Percentiles rank a stretch among this genome's conserved stretches.
Conservation (phyloP, 2,329 filamentous ascomycete genomes). For the Colletotrichum liaoningense region DNA sequence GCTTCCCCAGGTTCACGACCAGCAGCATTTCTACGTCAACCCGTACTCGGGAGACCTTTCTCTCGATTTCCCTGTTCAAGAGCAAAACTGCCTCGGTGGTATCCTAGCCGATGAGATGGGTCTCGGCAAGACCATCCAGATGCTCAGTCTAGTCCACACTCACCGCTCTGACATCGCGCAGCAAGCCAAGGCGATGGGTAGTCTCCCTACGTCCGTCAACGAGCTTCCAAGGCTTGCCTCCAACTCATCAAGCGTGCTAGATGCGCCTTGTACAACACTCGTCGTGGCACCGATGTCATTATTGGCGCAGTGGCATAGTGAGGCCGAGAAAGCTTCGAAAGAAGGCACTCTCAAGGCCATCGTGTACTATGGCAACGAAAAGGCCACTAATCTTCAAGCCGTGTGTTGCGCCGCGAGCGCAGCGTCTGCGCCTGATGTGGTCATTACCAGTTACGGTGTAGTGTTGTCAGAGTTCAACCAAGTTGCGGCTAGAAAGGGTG, state of each 20-base stretch:
- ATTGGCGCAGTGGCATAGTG: slow-evolving; percentile 96
- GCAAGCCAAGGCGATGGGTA: slow-evolving; percentile 46
- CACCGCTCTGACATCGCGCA: slow-evolving; percentile 72
- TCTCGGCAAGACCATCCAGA: slow-evolving; percentile 97
- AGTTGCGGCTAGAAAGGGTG: slow-evolving; percentile 73
- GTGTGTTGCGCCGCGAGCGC: slow-evolving; percentile 83
- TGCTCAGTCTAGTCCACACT: slow-evolving; percentile 92
- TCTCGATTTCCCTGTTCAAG: slow-evolving; percentile 89
- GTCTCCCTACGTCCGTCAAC: slow-evolving; percentile 60
- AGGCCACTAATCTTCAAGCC: slow-evolving; percentile 79
- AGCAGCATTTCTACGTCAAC: slow-evolving; percentile 90
- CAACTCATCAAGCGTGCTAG: slow-evolving; percentile 66
- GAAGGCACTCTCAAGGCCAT: slow-evolving; percentile 84
- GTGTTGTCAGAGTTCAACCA: slow-evolving; percentile 91
- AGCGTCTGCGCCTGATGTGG: slow-evolving; percentile 82
- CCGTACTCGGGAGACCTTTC: slow-evolving; percentile 96
- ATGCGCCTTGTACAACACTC: slow-evolving; percentile 88
- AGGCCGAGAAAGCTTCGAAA: slow-evolving; percentile 90
- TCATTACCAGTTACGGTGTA: slow-evolving; percentile 95
- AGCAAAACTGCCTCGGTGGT: slow-evolving; percentile 93
- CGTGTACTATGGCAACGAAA: slow-evolving; percentile 93
- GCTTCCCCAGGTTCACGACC: slow-evolving; percentile 72
- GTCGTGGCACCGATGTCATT: slow-evolving; percentile 98
- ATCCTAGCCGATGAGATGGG: slow-evolving; percentile 98
- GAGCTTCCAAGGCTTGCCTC: slow-evolving; percentile 72